A percentile compares a stretch with the other conserved stretches of the same genome.
phyloP scores from a whole-genome alignment of 768 basidiomycete species.

The Pleurotus cornucopiae region DNA sequence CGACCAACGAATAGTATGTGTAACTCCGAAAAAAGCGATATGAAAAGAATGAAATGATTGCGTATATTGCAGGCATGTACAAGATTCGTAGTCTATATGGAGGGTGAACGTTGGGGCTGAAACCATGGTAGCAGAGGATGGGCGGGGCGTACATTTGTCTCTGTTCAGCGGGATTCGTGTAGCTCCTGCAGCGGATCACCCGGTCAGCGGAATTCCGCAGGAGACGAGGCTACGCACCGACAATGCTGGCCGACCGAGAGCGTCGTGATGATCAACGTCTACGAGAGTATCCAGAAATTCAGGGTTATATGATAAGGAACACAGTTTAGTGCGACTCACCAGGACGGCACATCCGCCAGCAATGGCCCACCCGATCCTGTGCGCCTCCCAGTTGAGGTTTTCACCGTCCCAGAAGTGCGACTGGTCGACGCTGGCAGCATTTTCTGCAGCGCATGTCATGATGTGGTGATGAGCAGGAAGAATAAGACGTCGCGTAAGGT shows the following conservation, averaged over 20 bases:
- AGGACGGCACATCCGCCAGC: conserved; percentile 48
- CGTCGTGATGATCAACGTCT: conserved; percentile 61
- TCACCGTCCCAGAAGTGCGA: conserved; percentile 48
- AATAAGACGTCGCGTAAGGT: no score
- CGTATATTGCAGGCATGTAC: conserved; percentile 82
- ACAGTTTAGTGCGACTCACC: conserved; percentile 28
- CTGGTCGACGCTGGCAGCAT: conserved; percentile 47
- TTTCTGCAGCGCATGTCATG: conserved; percentile 47
- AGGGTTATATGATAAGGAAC: no score
- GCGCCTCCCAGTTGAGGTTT: conserved; percentile 44
- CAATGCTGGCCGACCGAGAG: conserved; percentile 58
- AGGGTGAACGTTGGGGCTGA: not conserved
- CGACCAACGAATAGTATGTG: conserved; percentile 44
- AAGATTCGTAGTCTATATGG: conserved; percentile 62
- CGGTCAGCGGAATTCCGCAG: not conserved
- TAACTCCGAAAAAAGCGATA: conserved; percentile 56
- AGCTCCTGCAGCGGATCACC: conserved; percentile 44
- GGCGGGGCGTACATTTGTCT: conserved; percentile 60
- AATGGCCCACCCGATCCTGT: conserved; percentile 61
- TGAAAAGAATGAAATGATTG: conserved; percentile 39
- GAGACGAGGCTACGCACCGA: conserved; percentile 38
- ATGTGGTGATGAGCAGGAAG: not conserved
- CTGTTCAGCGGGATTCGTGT: conserved; percentile 68
- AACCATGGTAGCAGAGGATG: not conserved
- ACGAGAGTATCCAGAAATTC: not conserved